Percentiles rank a stretch among this genome's conserved stretches.
Conservation (phyloP, 805 yeast species). For the Candida silvatica region DNA sequence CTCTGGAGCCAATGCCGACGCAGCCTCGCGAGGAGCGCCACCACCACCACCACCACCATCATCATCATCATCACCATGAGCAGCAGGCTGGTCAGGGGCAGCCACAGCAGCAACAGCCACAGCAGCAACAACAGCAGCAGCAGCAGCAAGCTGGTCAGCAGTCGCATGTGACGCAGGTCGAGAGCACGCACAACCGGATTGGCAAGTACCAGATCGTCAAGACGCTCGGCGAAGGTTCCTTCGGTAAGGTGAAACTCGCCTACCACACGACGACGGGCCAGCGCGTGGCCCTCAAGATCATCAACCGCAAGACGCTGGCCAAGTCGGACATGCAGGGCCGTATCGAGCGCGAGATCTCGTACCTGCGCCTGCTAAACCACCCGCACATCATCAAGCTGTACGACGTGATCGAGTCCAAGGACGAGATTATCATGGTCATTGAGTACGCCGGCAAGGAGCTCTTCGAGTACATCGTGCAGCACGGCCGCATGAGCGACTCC, state of each 20-base stretch:
- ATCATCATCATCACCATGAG: constrained; percentile 6
- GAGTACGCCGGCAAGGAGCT: constrained; percentile 96
- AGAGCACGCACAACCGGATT: constrained; percentile 32
- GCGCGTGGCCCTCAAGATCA: constrained; percentile 86
- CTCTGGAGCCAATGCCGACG: too few relatives aligned
- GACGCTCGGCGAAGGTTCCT: constrained; percentile 93
- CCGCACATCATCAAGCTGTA: constrained; percentile 94
- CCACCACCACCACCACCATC: constrained; percentile 12
- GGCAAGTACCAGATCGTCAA: constrained; percentile 92
- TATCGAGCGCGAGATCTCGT: constrained; percentile 89
- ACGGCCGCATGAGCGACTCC: constrained; percentile 85
- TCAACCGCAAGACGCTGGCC: constrained; percentile 84
- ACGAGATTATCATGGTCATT: constrained; percentile 94
- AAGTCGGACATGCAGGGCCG: constrained; percentile 97
- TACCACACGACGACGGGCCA: constrained; percentile 88
- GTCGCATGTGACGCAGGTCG: too few relatives aligned
- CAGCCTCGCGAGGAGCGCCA: constrained; percentile 7
- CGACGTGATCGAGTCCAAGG: constrained; percentile 91
- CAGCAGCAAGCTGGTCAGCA: constrained; percentile 1
- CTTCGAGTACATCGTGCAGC: constrained; percentile 90
- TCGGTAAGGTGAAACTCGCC: constrained; percentile 91
- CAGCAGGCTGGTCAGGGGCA: background rate
- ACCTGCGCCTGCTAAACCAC: constrained; percentile 79
- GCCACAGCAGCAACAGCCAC: constrained; percentile 2
- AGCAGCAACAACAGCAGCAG: constrained; percentile 8